Base-by-base conservation (phyloP, 2,329 filamentous ascomycete species). In the Sporothrix pallida region DNA sequence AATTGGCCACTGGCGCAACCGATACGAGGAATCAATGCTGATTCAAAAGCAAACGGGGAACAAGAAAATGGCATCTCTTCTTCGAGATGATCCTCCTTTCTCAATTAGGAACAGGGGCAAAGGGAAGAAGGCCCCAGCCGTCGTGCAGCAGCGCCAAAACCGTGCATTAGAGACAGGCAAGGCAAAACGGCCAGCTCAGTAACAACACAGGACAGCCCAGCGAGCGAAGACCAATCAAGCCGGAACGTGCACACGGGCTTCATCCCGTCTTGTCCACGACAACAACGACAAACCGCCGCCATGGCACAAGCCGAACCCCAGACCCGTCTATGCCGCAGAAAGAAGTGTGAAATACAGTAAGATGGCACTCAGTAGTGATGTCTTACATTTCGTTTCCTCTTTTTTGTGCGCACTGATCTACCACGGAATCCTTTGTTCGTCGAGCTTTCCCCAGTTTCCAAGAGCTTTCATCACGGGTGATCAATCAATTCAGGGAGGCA, bases 201-300 rank as follows among this genome's bases (percentile, higher is more conserved):
- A 10, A 60, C 58, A 46, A 69, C 44, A 10, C 52, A 26, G 31
- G 31, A 37, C 31, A n/a, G 44, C 15, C 20, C 52, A 26, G 44
- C 56, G 5, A n/a, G 60, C 74, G 31, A 26, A 69, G 72, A 68
- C 77, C 76, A 78, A 77, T 77, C 77, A 77, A 75, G 26, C 72
- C 12, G 44, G 68, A 78, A 78, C 76, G 76, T 77, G 76, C 75
- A 56, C 54, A 48, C 10, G 46, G 46, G 56, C 48, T 23, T 71
- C 69, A 26, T 69, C 60, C 69, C 69, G 72, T 74, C 48, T 68
- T 50, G 44, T 52, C 46, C 10, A 15, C 23, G 20, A 15, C 48
- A 31, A 69, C 46, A 10, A 15, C 23, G 31, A 15, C 48, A 31
- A 69, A 62, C 69, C 69, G 62, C 52, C 54, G 71, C 63, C 63